Conservation (phyloP, 1,284 basidiomycete species). For the Trametes versicolor region DNA sequence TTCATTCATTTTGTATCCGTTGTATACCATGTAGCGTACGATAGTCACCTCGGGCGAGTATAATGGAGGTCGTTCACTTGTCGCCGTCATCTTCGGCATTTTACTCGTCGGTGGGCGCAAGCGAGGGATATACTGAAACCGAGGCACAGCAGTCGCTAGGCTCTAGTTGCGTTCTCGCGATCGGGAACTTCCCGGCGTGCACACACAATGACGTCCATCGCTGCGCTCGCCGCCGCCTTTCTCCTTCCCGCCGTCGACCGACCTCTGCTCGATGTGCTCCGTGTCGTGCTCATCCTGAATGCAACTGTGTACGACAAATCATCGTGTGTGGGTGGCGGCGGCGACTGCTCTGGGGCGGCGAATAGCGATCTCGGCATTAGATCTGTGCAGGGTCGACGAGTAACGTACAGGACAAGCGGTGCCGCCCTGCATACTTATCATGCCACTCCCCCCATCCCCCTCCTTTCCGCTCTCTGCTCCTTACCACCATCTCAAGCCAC, state of each 20-base stretch:
- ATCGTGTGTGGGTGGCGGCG: background rate
- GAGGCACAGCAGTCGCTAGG: background rate
- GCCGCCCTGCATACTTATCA: constrained; percentile 6
- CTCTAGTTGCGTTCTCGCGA: too few species aligned
- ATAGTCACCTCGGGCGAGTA: constrained; percentile 11
- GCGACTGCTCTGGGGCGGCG: background rate
- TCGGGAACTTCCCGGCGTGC: background rate
- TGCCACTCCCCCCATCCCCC: background rate
- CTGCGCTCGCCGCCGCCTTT: background rate
- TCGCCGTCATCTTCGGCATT: background rate
- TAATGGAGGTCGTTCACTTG: constrained; percentile 9
- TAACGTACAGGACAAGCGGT: background rate
- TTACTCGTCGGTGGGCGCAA: background rate
- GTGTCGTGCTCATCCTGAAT: background rate
- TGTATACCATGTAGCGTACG: constrained; percentile 34
- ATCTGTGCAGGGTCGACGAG: background rate
- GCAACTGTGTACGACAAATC: background rate
- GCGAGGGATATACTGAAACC: constrained; percentile 1
- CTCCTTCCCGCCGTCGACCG: background rate
- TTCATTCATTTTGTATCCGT: constrained; percentile 28
- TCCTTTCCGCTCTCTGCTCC: background rate
- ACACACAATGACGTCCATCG: constrained; percentile 7
- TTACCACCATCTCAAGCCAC: background rate
- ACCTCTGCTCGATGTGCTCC: background rate
- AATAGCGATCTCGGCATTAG: background rate